Conservation (phyloP, 73 alveolate species). For the Paramecium biaurelia region DNA sequence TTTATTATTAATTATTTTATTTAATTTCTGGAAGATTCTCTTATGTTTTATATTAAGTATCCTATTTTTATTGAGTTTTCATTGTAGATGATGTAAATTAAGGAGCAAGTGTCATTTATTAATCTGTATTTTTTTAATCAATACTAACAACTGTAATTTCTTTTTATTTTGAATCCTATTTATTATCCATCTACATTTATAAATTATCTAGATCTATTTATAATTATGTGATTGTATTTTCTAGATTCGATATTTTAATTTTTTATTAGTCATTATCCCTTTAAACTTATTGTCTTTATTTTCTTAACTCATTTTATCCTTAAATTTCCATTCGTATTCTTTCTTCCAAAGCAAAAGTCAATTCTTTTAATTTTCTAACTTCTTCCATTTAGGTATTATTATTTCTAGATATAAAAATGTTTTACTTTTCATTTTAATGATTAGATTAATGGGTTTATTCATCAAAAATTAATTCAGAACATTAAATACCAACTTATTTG, state of each 20-base stretch:
- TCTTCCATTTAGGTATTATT: background rate
- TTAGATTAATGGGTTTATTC: background rate
- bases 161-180: background rate
- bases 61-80: background rate
- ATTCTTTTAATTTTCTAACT: background rate
- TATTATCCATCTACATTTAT: background rate
- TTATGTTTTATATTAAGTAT: background rate
- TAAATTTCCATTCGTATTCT: background rate
- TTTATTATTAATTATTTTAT: background rate
- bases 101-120: background rate
- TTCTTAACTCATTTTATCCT: background rate
- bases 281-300: background rate
- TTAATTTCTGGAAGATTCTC: background rate
- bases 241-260: background rate
- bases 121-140: background rate
- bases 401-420: background rate
- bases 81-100: background rate
- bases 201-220: background rate
- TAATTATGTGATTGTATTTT: background rate
- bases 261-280: background rate
- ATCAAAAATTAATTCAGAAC: background rate
- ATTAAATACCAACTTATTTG: background rate
- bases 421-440: background rate
- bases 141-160: conserved; percentile 6
- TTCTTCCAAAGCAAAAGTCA: background rate